A percentile compares a stretch with the other conserved stretches of the same genome.
phyloP scores from a whole-genome alignment of 208 protist species.

The Willaertia magna region DNA sequence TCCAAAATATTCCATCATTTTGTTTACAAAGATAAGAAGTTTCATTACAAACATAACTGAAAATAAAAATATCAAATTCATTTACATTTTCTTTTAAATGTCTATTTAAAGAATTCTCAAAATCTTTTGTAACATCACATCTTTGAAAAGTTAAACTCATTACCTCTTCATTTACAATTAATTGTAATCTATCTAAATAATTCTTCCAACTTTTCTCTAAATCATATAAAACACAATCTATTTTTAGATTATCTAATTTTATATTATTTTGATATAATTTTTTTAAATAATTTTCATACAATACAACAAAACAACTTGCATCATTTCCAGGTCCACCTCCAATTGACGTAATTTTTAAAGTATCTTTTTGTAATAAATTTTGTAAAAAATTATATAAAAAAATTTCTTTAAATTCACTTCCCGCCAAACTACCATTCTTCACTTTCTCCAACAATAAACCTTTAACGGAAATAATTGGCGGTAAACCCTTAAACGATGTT shows the following conservation, averaged over 20 bases:
- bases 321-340: background rate
- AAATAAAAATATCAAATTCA: background rate
- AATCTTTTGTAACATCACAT: background rate
- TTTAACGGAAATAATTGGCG: no score
- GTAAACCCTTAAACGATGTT: no score
- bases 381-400: background rate
- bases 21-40: background rate
- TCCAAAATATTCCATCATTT: background rate
- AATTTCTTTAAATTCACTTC: background rate
- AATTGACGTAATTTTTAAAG: background rate
- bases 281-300: background rate
- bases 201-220: background rate
- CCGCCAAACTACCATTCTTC: no score
- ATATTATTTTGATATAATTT: background rate
- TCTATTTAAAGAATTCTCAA: background rate
- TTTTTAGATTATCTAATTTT: background rate
- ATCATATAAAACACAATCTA: background rate
- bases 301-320: background rate
- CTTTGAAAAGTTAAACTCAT: background rate
- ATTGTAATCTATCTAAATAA: background rate
- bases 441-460: no score
- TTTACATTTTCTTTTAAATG: background rate
- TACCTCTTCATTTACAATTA: background rate
- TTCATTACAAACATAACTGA: conserved; percentile 1
- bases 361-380: background rate